These are phyloP conservation scores for Diaporthe velutina DNA, from an alignment of 2,329 filamentous ascomycete genomes.

Conservation along the genomic window DNA sequence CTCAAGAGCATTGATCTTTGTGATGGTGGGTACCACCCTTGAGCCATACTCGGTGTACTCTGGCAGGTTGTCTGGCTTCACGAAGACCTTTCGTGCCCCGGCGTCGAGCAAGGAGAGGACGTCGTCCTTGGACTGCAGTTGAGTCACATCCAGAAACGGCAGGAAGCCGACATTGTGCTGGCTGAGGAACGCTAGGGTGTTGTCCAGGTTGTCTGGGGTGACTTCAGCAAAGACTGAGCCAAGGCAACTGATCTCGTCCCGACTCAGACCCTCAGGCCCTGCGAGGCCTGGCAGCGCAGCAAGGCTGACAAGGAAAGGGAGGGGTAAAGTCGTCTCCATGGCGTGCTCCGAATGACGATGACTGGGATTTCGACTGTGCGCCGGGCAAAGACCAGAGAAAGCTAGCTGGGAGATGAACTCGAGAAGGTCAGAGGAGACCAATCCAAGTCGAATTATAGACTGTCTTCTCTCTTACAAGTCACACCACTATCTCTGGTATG, in stretches of 20 bases:
- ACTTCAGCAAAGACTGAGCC: slow-evolving; percentile 71
- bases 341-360: slow-evolving; percentile 40
- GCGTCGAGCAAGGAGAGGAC: slow-evolving; percentile 85
- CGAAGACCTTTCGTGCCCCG: slow-evolving; percentile 88
- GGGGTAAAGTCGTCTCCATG: slow-evolving; percentile 75
- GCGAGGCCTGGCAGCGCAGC: slow-evolving; percentile 63
- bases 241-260: slow-evolving; percentile 70
- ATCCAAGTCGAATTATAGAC: background rate
- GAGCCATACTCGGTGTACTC: slow-evolving; percentile 68
- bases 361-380: background rate
- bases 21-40: slow-evolving; percentile 67
- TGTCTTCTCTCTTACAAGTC: slow-evolving; percentile 16
- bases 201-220: slow-evolving; percentile 54
- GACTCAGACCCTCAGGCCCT: slow-evolving; percentile 64
- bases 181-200: slow-evolving; percentile 61
- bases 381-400: background rate
- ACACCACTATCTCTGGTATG: slow-evolving; percentile 34
- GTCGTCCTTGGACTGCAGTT: slow-evolving; percentile 77
- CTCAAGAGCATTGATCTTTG: slow-evolving; percentile 46
- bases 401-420: background rate
- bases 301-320: slow-evolving; percentile 73
- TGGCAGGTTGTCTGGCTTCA: slow-evolving; percentile 76
- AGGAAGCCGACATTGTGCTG: slow-evolving; percentile 65
- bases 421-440: slow-evolving; percentile 3
- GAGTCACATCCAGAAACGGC: slow-evolving; percentile 83